Conservation (phyloP, 78 protist genomes). For the Cavenderia fasciculata region DNA sequence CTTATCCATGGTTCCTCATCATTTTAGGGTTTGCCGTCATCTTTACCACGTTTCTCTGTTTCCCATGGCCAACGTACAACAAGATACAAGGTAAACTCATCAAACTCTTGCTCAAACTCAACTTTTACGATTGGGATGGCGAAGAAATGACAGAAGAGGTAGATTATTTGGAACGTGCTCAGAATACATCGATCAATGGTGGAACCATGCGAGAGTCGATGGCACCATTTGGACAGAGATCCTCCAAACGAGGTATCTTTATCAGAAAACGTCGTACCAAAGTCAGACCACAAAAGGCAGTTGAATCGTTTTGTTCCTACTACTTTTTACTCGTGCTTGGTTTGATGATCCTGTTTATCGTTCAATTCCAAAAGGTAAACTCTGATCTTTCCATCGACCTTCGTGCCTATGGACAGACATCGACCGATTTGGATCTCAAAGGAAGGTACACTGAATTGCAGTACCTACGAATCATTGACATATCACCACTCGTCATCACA, state of each 20-base stretch:
- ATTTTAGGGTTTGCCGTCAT: slow-evolving; percentile 27
- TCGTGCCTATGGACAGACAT: slow-evolving; percentile 50
- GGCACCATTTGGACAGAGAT: neutral
- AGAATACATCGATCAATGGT: neutral
- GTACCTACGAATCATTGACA: slow-evolving; percentile 37
- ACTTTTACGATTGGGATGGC: slow-evolving; percentile 66
- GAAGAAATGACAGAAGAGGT: slow-evolving; percentile 31
- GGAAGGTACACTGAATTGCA: slow-evolving; percentile 19
- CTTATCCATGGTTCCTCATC: slow-evolving; percentile 63
- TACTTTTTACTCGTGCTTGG: slow-evolving; percentile 34
- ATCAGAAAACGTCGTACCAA: slow-evolving; percentile 35
- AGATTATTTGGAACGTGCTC: slow-evolving; percentile 12
- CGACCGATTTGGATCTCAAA: neutral
- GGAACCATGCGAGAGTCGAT: neutral
- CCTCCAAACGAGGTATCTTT: slow-evolving; percentile 25
- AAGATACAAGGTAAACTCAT: slow-evolving; percentile 2
- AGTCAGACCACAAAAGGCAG: slow-evolving; percentile 63
- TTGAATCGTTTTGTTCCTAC: slow-evolving; percentile 51
- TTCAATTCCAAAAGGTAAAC: slow-evolving; percentile 61
- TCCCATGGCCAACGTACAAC: slow-evolving; percentile 46
- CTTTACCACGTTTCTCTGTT: slow-evolving; percentile 9
- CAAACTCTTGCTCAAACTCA: neutral
- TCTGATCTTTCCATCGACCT: slow-evolving; percentile 21
- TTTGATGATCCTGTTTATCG: slow-evolving; percentile 37
- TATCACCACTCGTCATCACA: slow-evolving; percentile 12